These are phyloP conservation scores for Dictyostelium purpureum DNA, from an alignment of 78 protist genomes.

Conservation along the genomic window DNA sequence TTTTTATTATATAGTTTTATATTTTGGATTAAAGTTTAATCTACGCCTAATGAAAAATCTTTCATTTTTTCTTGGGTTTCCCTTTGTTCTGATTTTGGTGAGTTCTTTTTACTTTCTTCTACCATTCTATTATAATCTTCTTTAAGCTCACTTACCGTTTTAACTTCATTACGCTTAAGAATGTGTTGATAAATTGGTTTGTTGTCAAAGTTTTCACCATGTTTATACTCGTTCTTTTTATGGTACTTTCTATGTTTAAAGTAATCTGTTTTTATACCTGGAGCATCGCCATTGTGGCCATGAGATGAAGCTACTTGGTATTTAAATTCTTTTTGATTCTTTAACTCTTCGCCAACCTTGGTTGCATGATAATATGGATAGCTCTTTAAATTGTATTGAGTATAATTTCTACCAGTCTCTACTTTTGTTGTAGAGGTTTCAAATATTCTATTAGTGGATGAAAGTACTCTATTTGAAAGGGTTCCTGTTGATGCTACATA, in stretches of 20 bases:
- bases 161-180: not conserved
- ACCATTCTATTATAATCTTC: not conserved
- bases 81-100: not conserved
- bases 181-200: slow-evolving; percentile 18
- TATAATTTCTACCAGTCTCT: not conserved
- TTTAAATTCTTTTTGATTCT: not conserved
- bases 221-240: not conserved
- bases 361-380: slow-evolving; percentile 23
- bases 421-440: not conserved
- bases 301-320: not conserved
- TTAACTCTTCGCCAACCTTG: not conserved
- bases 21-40: not conserved
- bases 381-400: not conserved
- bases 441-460: not conserved
- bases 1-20: not conserved
- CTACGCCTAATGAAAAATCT: slow-evolving; percentile 25
- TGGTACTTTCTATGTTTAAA: slow-evolving; percentile 9
- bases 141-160: not conserved
- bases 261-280: not conserved
- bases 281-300: not conserved
- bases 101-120: not conserved
- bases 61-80: not conserved
- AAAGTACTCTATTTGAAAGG: not conserved
- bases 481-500: not conserved
- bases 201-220: not conserved